Evolutionary conservation across 176 grass and related monocot genomes (phyloP).

Genomic region (Thinopyrum elongatum): DNA sequence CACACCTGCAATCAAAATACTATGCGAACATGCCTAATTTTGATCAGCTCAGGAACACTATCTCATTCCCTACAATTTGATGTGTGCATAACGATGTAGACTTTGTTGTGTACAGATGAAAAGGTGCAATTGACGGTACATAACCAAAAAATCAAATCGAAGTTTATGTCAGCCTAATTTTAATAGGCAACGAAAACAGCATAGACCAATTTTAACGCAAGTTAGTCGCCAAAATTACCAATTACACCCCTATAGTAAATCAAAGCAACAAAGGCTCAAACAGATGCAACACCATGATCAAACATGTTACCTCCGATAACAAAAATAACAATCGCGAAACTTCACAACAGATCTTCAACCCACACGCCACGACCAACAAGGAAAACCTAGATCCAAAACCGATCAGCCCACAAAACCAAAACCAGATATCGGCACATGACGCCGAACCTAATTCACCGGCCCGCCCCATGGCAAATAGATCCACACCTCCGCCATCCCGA

Average conservation of each 20-base stretch:
- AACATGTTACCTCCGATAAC: neutral
- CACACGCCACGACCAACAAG: neutral
- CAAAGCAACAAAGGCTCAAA: neutral
- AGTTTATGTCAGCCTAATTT: neutral
- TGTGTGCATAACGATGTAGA: neutral
- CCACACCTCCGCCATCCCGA: neutral
- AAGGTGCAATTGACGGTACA: neutral
- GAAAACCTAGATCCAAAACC: constrained; percentile 31
- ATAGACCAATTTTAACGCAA: neutral
- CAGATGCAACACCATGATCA: neutral
- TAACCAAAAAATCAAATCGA: neutral
- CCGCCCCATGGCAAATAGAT: neutral
- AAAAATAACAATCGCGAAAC: neutral
- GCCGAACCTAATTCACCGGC: neutral
- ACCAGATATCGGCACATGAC: neutral
- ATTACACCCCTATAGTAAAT: neutral
- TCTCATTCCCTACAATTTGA: neutral
- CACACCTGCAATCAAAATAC: neutral
- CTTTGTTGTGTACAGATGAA: neutral
- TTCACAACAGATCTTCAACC: constrained; percentile 21
- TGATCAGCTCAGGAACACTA: neutral
- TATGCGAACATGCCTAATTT: neutral
- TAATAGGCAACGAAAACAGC: neutral
- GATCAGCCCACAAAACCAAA: neutral
- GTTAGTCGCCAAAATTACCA: neutral